Evolutionary conservation across 2,329 filamentous ascomycete species (phyloP), one percentile per base, ranked within the genome.

Genomic region (Teratosphaeria gauchensis): DNA sequence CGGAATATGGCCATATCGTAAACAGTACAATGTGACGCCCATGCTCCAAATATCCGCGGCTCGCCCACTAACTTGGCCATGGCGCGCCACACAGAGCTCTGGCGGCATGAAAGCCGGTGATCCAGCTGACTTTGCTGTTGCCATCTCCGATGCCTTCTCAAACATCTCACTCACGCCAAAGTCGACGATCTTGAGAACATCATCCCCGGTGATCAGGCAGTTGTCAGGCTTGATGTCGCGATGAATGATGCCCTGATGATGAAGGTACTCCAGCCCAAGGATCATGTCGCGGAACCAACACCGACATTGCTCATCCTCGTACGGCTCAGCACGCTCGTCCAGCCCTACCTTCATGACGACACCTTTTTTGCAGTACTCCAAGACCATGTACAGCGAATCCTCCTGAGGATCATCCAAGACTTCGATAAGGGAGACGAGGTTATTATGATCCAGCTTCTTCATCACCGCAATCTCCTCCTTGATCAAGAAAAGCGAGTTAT

Each of bases 151-250:
- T 59, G 88, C 80, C 72, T 95, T 96, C 70, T 92, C 88, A 66
- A 99, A 99, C 86, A 99, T 96, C 71, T 99, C 92, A 0, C 92
- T 97, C 7, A 97, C 94, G n/a, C 94, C 94, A 78, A 99, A 99
- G 73, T 97, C 94, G 56, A 95, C 91, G 64, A 99, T 88, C 73
- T 97, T 99, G 56, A 99, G 82, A n/a, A 96, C 85, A 67, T 97
- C 88, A 58, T 96, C 92, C 38, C 87, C 83, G 0, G 91, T 96
- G 46, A 99, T 78, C 7, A 99, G 82, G 56, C 95, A 87, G 66
- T 99, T 99, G 73, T 97, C 94, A 0, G 94, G 94, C 74, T 99
- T 99, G 77, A 99, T 96, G 69, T 99, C 94, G 56, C 94, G 85
- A 73, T 99, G 94, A 16, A 96, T 89, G 64, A 97, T 89, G 7